phyloP scores from a whole-genome alignment of 371 early-diverging fungal genomes.

The Mucor velutinosus region DNA sequence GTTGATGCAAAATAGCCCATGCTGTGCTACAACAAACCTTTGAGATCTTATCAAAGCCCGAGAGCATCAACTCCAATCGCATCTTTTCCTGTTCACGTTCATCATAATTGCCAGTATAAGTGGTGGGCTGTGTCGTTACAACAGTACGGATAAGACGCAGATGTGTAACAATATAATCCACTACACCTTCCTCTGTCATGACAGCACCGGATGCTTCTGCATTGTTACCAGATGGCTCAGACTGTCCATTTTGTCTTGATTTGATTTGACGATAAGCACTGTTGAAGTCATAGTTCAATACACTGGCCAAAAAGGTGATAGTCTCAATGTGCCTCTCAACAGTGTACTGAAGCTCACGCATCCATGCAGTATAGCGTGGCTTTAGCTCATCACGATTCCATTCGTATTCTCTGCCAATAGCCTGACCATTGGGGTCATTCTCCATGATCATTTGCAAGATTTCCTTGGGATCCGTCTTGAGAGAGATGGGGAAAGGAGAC shows the following conservation, averaged over 20 bases:
- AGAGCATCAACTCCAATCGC: slow-evolving; percentile 50
- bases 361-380: slow-evolving; percentile 56
- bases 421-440: slow-evolving; percentile 25
- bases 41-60: slow-evolving; percentile 53
- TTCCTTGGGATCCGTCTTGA: slow-evolving; percentile 48
- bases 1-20: not conserved
- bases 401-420: slow-evolving; percentile 23
- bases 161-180: slow-evolving; percentile 52
- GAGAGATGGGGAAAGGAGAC: slow-evolving; percentile 43
- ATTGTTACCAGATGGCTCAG: not conserved
- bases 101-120: slow-evolving; percentile 37
- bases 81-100: slow-evolving; percentile 50
- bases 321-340: slow-evolving; percentile 53
- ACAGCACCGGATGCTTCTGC: slow-evolving; percentile 28
- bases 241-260: slow-evolving; percentile 18
- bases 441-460: slow-evolving; percentile 42
- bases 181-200: slow-evolving; percentile 58
- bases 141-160: slow-evolving; percentile 49
- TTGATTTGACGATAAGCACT: slow-evolving; percentile 50
- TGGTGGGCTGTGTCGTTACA: slow-evolving; percentile 46
- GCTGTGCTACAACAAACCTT: slow-evolving; percentile 28
- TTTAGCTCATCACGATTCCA: slow-evolving; percentile 14
- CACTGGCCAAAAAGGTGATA: slow-evolving; percentile 47
- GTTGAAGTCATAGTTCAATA: slow-evolving; percentile 49
- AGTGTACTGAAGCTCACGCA: slow-evolving; percentile 50